These are phyloP conservation scores for Hypoxylon sp. DNA, from an alignment of 2,329 filamentous ascomycete genomes.

Conservation along the genomic window DNA sequence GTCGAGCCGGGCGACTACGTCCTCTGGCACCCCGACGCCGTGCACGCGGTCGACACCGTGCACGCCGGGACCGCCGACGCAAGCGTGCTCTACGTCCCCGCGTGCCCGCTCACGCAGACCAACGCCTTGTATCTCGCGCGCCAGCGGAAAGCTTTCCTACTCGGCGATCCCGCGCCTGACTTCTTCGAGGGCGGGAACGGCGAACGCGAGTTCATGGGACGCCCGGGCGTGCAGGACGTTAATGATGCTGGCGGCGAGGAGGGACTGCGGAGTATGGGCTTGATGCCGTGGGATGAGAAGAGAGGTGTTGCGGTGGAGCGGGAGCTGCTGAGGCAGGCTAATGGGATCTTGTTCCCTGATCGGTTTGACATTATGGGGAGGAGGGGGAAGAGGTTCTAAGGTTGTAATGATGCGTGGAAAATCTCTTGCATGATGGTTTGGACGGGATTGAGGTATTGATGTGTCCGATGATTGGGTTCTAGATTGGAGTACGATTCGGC, in stretches of 20 bases:
- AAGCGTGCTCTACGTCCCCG: slow-evolving; percentile 86
- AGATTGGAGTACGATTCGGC: too few relatives aligned
- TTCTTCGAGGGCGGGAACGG: slow-evolving; percentile 68
- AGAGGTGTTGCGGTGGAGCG: slow-evolving; percentile 20
- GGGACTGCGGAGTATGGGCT: slow-evolving; percentile 55
- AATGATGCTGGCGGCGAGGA: slow-evolving; percentile 47
- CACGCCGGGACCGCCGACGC: slow-evolving; percentile 75
- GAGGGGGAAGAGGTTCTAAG: slow-evolving; percentile 11
- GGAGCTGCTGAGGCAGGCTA: slow-evolving; percentile 39
- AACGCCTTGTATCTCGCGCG: slow-evolving; percentile 76
- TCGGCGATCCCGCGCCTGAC: slow-evolving; percentile 72
- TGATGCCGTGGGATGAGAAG: slow-evolving; percentile 48
- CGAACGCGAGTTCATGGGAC: slow-evolving; percentile 52
- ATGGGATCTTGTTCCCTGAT: slow-evolving; percentile 44
- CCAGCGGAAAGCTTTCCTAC: slow-evolving; percentile 74
- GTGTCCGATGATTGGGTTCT: too few relatives aligned
- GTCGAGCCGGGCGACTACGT: slow-evolving; percentile 79
- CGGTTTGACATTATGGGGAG: slow-evolving; percentile 33
- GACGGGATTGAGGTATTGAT: too few relatives aligned
- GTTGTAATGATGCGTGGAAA: too few relatives aligned
- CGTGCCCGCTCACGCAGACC: slow-evolving; percentile 78
- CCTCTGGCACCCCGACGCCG: slow-evolving; percentile 81
- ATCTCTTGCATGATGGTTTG: too few relatives aligned
- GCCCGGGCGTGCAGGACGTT: slow-evolving; percentile 54
- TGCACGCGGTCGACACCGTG: slow-evolving; percentile 82